These are phyloP conservation scores for Aegle marmelos DNA, from an alignment of 345 rosid species.

Conservation along the genomic window DNA sequence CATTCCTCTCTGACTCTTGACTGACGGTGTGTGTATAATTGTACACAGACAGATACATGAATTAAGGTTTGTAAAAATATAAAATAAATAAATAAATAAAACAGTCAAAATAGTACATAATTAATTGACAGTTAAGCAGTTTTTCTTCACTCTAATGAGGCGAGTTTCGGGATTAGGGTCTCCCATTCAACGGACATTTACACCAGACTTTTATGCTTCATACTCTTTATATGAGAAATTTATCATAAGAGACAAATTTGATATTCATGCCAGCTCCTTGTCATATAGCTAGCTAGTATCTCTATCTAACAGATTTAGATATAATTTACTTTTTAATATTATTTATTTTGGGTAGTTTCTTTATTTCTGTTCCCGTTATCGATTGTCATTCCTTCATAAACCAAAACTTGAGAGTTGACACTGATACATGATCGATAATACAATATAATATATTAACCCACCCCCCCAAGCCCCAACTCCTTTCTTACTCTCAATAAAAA, in stretches of 20 bases:
- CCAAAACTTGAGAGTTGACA: constrained; percentile 35
- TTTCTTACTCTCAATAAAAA: constrained; percentile 17
- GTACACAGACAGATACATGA: constrained; percentile 12
- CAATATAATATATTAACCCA: no score
- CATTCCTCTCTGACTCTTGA: constrained; percentile 6
- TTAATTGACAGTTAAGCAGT: constrained; percentile 42
- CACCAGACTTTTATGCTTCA: constrained; percentile 18
- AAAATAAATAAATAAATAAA: constrained; percentile 7
- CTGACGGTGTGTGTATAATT: constrained; percentile 18
- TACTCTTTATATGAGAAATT: neutral
- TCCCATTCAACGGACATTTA: constrained; percentile 68
- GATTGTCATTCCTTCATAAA: constrained; percentile 24
- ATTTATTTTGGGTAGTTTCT: constrained; percentile 14
- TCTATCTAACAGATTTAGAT: neutral
- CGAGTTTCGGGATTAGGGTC: constrained; percentile 57
- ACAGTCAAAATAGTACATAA: neutral
- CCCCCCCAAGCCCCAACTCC: neutral
- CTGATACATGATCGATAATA: constrained; percentile 32
- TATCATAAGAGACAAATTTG: constrained; percentile 10
- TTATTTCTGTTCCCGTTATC: constrained; percentile 52
- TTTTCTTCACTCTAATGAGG: constrained; percentile 50
- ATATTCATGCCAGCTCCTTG: neutral
- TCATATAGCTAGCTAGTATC: neutral
- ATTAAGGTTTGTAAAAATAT: neutral
- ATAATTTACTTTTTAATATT: neutral